Evolutionary conservation across 2,329 filamentous ascomycete species (phyloP), one percentile per base, ranked within the genome.

Genomic region (Botryotinia narcissicola): DNA sequence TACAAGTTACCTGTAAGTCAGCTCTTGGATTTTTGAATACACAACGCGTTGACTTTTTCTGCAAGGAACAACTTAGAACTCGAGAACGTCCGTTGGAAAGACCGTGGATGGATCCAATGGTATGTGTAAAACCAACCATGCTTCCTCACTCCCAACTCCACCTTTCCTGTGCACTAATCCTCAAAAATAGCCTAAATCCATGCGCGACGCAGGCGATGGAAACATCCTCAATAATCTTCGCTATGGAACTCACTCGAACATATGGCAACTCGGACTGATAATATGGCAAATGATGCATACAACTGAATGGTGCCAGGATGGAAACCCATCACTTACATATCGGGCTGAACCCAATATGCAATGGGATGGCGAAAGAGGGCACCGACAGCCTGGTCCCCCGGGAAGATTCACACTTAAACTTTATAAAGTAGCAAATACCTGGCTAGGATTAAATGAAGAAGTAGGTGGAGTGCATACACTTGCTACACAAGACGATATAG

Each of bases 31-130:
- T 1, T 9, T 16, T 46, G 32, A 3, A 7, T 14, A 29, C 6
- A 62, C 4, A 37, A 16, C 12, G 18, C 12, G 37, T n/a, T 70
- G n/a, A 60, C 16, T n/a, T 57, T 10, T 10, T 62, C 8, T 35
- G 25, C 12, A 44, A 70, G 68, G 68, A 70, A 37, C 68, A 70
- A 70, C 57, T 70, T 12, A 60, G 68, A 61, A 32, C 20, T 70
- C 37, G 54, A 44, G 0, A 1, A 4, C 1, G 6, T 20, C 14
- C 14, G 25, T 16, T 62, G 5, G 37, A 70, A 22, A 40, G 68
- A n/a, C 68, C 68, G 18, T 70, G 68, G 68, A 70, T 70, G 68
- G 68, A 46, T n/a, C 29, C 8, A 25, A 12, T 20, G 16, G 66
- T 69, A 69, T 42, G 66, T 69, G 12, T 16, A 57, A 32, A 42